phyloP scores from a whole-genome alignment of 352 stramenopile genomes.

The Phytophthora brassicae region DNA sequence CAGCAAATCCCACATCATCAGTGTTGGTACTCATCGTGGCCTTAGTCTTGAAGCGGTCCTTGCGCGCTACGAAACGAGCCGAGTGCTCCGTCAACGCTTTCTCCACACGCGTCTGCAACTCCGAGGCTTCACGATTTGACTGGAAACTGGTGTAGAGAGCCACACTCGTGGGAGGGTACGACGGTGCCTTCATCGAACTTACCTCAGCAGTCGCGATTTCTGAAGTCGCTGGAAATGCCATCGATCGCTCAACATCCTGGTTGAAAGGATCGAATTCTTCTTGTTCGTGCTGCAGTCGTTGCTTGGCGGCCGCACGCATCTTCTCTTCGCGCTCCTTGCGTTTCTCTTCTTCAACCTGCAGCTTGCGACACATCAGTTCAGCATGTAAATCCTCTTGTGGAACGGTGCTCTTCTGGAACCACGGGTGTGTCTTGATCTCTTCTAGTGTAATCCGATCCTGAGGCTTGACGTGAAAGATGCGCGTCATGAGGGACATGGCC shows the following conservation, averaged over 20 bases:
- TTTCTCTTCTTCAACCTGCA: constrained; percentile 72
- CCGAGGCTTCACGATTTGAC: constrained; percentile 43
- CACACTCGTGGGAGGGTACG: constrained; percentile 61
- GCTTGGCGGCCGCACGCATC: constrained; percentile 38
- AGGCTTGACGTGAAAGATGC: constrained; percentile 72
- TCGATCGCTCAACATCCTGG: constrained; percentile 42
- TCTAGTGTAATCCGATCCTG: constrained; percentile 73
- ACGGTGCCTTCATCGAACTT: constrained; percentile 40
- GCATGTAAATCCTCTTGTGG: constrained; percentile 42
- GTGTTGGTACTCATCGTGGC: constrained; percentile 43
- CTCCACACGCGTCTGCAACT: constrained; percentile 63
- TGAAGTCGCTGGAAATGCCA: constrained; percentile 29
- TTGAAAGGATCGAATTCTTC: constrained; percentile 72
- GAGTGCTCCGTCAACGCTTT: constrained; percentile 48
- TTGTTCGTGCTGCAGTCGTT: constrained; percentile 31
- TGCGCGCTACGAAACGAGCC: constrained; percentile 52
- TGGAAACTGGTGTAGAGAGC: constrained; percentile 80
- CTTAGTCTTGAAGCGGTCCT: constrained; percentile 78
- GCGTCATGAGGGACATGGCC: constrained; percentile 70
- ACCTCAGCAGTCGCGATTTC: constrained; percentile 31
- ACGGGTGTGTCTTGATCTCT: constrained; percentile 79
- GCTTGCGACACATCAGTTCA: constrained; percentile 62
- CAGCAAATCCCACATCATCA: constrained; percentile 57
- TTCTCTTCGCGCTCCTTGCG: constrained; percentile 67
- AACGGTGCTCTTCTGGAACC: constrained; percentile 57